Evolutionary conservation across 1,139 yeast genomes (phyloP).

Genomic region (Yamadazyma songkhlaensis): DNA sequence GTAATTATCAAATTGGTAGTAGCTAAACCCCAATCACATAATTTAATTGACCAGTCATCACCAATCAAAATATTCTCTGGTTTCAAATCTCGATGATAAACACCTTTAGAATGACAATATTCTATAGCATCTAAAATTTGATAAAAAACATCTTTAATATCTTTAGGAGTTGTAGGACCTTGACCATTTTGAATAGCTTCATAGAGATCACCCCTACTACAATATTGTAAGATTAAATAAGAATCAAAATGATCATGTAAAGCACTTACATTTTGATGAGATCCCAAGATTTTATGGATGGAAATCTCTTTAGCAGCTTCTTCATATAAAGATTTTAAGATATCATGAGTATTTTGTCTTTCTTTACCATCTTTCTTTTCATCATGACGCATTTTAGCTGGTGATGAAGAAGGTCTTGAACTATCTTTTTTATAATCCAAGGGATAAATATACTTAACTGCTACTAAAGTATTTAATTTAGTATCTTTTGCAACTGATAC

Average conservation of each 20-base stretch:
- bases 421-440: constrained; percentile 34
- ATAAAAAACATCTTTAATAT: constrained; percentile 68
- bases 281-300: constrained; percentile 69
- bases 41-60: constrained; percentile 75
- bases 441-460: constrained; percentile 76
- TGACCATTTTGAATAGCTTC: constrained; percentile 84
- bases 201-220: constrained; percentile 88
- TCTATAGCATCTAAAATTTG: constrained; percentile 80
- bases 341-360: constrained; percentile 18
- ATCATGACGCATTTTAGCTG: constrained; percentile 30
- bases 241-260: constrained; percentile 78
- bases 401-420: constrained; percentile 34
- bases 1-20: constrained; percentile 60
- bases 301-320: constrained; percentile 81
- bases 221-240: constrained; percentile 81
- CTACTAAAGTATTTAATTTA: constrained; percentile 55
- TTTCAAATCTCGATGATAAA: constrained; percentile 85
- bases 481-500: constrained; percentile 85
- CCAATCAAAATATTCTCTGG: constrained; percentile 85
- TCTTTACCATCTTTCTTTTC: constrained; percentile 13
- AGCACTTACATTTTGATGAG: constrained; percentile 60
- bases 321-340: constrained; percentile 38
- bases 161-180: constrained; percentile 76
- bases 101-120: constrained; percentile 68
- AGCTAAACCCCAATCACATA: constrained; percentile 93